These are phyloP conservation scores for Vinca major DNA, from an alignment of 305 asterid genomes.

Conservation along the genomic window DNA sequence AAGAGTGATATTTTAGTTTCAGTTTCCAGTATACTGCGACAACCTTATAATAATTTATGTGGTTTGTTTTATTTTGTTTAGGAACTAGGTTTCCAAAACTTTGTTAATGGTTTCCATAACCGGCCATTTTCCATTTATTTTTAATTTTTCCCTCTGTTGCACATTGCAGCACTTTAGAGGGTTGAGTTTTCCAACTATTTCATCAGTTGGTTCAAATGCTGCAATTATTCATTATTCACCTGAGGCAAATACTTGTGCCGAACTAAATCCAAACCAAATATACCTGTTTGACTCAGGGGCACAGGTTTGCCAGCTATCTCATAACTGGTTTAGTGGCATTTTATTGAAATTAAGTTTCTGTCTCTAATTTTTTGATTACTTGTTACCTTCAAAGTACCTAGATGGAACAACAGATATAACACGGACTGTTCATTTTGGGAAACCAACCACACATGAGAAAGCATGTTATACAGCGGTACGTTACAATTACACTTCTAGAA, in stretches of 20 bases:
- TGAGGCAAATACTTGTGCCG: slow-evolving; percentile 71
- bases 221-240: slow-evolving; percentile 86
- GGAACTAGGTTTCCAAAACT: neutral
- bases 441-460: slow-evolving; percentile 88
- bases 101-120: neutral
- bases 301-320: slow-evolving; percentile 45
- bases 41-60: neutral
- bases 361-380: slow-evolving; percentile 10
- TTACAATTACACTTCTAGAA: slow-evolving; percentile 4
- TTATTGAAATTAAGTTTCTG: slow-evolving; percentile 1
- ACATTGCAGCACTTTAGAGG: slow-evolving; percentile 70
- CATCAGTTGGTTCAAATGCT: slow-evolving; percentile 92
- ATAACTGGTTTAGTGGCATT: slow-evolving; percentile 7
- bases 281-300: slow-evolving; percentile 96
- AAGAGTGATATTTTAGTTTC: neutral
- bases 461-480: slow-evolving; percentile 93
- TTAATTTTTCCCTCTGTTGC: slow-evolving; percentile 11
- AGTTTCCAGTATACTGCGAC: neutral
- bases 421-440: slow-evolving; percentile 91
- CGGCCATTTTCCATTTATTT: neutral
- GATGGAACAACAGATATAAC: slow-evolving; percentile 99
- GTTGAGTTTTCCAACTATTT: slow-evolving; percentile 91
- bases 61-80: neutral
- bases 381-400: slow-evolving; percentile 52
- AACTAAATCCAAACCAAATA: slow-evolving; percentile 70